Percentiles rank a stretch among this genome's conserved stretches.
These are phyloP conservation scores for Austropuccinia psidii DNA, from an alignment of 1,284 basidiomycete genomes.

Conservation along the genomic window DNA sequence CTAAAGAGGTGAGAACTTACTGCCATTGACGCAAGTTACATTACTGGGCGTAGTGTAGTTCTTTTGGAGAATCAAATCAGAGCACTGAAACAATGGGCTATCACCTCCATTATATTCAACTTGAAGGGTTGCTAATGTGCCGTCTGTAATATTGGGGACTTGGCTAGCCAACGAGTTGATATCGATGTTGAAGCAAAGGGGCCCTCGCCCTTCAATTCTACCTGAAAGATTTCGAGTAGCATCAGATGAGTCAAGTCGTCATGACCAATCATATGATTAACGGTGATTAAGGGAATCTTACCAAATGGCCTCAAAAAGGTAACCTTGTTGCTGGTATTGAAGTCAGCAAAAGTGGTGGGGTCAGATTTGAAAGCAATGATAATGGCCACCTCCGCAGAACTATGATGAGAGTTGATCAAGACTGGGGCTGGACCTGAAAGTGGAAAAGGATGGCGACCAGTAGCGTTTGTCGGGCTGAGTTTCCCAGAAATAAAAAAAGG, in stretches of 20 bases:
- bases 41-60: constrained; percentile 51
- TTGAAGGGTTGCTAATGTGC: not conserved
- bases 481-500: not conserved
- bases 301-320: constrained; percentile 29
- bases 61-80: constrained; percentile 61
- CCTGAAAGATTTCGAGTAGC: no score
- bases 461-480: constrained; percentile 43
- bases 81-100: constrained; percentile 53
- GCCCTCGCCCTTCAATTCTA: constrained; percentile 36
- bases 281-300: constrained; percentile 42
- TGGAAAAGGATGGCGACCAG: constrained; percentile 59
- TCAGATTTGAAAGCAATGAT: constrained; percentile 55
- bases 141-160: constrained; percentile 1
- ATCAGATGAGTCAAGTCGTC: not conserved
- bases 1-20: not conserved
- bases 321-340: constrained; percentile 51
- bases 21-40: constrained; percentile 52
- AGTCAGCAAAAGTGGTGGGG: constrained; percentile 58
- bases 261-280: not conserved
- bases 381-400: constrained; percentile 55
- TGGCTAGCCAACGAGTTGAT: constrained; percentile 25
- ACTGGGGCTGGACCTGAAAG: constrained; percentile 55
- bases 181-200: constrained; percentile 39
- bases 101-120: constrained; percentile 31
- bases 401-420: constrained; percentile 58